These are phyloP conservation scores for Debaryomyces coudertii DNA, from an alignment of 1,139 yeast species.

Conservation along the genomic window DNA sequence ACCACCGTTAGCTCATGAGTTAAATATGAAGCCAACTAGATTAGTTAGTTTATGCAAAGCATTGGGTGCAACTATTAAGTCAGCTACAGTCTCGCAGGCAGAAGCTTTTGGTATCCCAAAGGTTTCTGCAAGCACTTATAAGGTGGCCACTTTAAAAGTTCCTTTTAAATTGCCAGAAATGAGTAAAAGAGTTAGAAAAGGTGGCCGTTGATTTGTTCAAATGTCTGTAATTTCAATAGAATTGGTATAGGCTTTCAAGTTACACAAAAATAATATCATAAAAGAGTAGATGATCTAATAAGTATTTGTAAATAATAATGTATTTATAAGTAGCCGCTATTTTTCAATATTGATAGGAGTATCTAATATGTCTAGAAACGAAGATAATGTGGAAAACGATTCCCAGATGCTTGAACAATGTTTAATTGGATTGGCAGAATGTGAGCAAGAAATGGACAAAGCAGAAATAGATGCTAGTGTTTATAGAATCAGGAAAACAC, in stretches of 20 bases:
- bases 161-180: constrained; percentile 91
- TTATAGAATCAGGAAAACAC: constrained; percentile 52
- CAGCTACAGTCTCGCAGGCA: constrained; percentile 78
- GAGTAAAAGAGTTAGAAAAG: constrained; percentile 62
- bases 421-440: constrained; percentile 46
- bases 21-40: constrained; percentile 79
- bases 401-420: constrained; percentile 18
- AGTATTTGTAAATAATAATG: neutral
- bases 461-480: constrained; percentile 60
- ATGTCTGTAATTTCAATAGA: neutral
- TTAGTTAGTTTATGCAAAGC: constrained; percentile 71
- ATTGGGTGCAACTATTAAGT: constrained; percentile 79
- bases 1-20: constrained; percentile 81
- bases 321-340: neutral
- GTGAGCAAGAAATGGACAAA: constrained; percentile 57
- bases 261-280: constrained; percentile 3
- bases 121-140: constrained; percentile 64
- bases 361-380: neutral
- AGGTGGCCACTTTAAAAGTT: constrained; percentile 80
- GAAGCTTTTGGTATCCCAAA: constrained; percentile 81
- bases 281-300: neutral
- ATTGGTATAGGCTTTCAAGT: neutral
- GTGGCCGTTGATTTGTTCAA: constrained; percentile 9
- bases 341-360: neutral
- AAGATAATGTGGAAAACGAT: neutral